These are phyloP conservation scores for Mallotus japonicus DNA, from an alignment of 441 rosid genomes.

Conservation along the genomic window DNA sequence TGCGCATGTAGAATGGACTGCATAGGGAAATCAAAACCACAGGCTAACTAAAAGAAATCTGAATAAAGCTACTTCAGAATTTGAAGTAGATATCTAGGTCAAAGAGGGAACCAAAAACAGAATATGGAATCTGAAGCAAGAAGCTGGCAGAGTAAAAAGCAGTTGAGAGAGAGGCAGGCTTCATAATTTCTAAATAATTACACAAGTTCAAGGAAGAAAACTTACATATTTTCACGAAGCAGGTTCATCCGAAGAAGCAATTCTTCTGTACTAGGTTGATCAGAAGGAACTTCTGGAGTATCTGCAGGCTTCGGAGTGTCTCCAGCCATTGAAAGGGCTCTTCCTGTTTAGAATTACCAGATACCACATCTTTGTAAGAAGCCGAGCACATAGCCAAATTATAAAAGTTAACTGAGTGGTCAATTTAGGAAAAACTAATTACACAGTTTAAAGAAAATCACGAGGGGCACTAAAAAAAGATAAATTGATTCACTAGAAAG, in stretches of 20 bases:
- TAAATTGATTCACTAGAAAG: too few relatives aligned
- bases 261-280: constrained; percentile 68
- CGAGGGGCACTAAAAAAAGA: background rate
- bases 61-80: too few relatives aligned
- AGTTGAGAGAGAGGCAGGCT: background rate
- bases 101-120: too few relatives aligned
- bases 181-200: background rate
- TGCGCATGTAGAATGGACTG: too few relatives aligned
- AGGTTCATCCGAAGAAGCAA: constrained; percentile 64
- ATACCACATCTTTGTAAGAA: constrained; percentile 12
- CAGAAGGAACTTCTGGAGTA: constrained; percentile 34
- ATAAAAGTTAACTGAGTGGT: background rate
- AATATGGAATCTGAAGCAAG: too few relatives aligned
- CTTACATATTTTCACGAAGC: constrained; percentile 63
- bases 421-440: background rate
- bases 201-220: background rate
- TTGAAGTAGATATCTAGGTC: too few relatives aligned
- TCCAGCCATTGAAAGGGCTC: constrained; percentile 57
- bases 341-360: constrained; percentile 44
- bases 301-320: constrained; percentile 49
- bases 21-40: too few relatives aligned
- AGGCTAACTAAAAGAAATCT: too few relatives aligned
- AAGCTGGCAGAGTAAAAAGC: too few relatives aligned
- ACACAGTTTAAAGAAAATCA: too few relatives aligned
- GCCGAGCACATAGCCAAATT: too few relatives aligned